A percentile compares a stretch with the other conserved stretches of the same genome.
phyloP scores from a whole-genome alignment of 768 basidiomycete genomes.

The Strobilomyces dryophilus region DNA sequence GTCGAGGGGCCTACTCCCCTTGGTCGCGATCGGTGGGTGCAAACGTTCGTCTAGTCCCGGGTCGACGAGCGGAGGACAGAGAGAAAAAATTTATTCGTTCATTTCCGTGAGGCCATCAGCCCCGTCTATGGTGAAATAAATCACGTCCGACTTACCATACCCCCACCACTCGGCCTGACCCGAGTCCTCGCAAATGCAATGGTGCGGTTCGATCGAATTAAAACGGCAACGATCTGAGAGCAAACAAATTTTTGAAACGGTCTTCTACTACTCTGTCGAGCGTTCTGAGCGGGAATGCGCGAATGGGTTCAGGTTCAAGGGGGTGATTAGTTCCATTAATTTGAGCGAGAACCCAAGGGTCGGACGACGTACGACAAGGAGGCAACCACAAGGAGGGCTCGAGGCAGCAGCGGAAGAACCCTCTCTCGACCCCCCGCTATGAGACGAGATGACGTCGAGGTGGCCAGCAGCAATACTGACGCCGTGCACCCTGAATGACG shows the following conservation, averaged over 20 bases:
- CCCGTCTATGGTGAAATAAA: conserved; percentile 20
- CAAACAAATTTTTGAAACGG: conserved; percentile 13
- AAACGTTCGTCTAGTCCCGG: no score
- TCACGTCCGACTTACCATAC: conserved; percentile 5
- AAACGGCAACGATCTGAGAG: conserved; percentile 3
- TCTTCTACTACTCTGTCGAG: background rate
- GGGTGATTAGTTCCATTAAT: conserved; percentile 23
- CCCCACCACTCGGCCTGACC: conserved; percentile 8
- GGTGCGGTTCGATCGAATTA: conserved; percentile 15
- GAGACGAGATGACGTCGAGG: conserved; percentile 11
- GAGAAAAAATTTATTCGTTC: conserved; percentile 27
- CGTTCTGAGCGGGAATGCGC: conserved; percentile 9
- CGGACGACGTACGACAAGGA: conserved; percentile 1
- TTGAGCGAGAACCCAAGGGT: conserved; percentile 3
- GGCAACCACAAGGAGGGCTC: conserved; percentile 24
- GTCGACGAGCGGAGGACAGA: background rate
- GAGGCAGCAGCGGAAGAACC: conserved; percentile 21
- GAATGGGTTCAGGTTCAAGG: conserved; percentile 1
- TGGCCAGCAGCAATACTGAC: conserved; percentile 2
- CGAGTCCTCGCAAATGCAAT: background rate
- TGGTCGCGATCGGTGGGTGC: conserved; percentile 14
- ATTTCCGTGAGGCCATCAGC: conserved; percentile 25
- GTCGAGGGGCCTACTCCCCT: background rate
- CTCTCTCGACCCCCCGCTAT: background rate
- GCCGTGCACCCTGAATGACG: conserved; percentile 7